Base-by-base conservation (phyloP, 1,284 basidiomycete species). In the Ganoderma multipileum region DNA sequence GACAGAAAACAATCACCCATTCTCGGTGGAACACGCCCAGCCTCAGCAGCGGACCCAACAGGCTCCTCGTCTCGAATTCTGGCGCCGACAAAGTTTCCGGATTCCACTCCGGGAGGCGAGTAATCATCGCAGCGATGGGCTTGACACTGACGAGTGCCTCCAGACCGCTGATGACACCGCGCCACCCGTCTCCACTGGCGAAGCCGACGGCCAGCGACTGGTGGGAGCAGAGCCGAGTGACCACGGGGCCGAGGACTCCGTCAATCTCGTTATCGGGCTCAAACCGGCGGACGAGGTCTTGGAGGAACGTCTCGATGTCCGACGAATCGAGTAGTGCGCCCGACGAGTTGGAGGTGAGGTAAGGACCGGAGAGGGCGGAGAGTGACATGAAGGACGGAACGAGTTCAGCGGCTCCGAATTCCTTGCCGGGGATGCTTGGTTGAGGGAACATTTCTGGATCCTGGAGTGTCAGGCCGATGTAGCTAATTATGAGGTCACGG, bases 381-480 rank as follows among this genome's bases (percentile, higher is more conserved):
- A 88, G 84, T 26, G 86, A 90, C n/a, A 97, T 83, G 14, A 98
- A 85, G 14, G 93, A 86, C 2, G 85, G 84, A 20, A 95, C 85
- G 57, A 98, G 88, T 78, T 98, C 96, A 16, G 86, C 81, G 0
- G 92, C 84, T 12, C 96, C 96, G 64, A 92, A 80, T 2, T 84
- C 83, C 74, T 91, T 91, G 9, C 92, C 90, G 39, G 80, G 94
- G 90, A 87, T 87, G 68, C 80, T 73, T 0, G 96, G 95, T 76
- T 96, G 94, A 60, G 95, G 94, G 74, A 99, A 99, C 93, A 99
- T 97, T 57, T 89, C 90, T 0, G 97, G 95, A 70, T 97, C 96
- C 80, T 97, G 95, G 11, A 99, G 83, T 18, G 90, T 93, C 68
- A 99, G 86, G 9, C 97, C 97, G 16, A 92, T 88, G 80, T 99